Conservation (phyloP, 1,139 yeast species). For the Meyerozyma smithsonii region DNA sequence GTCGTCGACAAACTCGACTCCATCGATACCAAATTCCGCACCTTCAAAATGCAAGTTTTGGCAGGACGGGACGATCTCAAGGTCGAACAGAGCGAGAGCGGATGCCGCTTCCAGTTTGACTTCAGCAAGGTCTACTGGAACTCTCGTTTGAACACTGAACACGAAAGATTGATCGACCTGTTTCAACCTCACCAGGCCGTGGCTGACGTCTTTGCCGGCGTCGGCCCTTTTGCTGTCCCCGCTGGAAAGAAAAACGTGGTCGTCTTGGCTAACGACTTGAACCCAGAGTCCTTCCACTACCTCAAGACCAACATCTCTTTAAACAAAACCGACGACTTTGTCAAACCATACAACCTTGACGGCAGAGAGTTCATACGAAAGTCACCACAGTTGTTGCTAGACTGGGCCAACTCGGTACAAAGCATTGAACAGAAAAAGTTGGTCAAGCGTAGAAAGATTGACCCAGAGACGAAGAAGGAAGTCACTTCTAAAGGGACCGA, state of each 20-base stretch:
- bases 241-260: constrained; percentile 81
- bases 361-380: constrained; percentile 74
- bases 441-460: constrained; percentile 30
- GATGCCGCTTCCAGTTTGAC: constrained; percentile 81
- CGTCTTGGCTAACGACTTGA: constrained; percentile 88
- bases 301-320: constrained; percentile 57
- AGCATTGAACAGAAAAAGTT: constrained; percentile 24
- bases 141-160: constrained; percentile 91
- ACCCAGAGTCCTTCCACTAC: constrained; percentile 78
- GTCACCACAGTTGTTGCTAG: constrained; percentile 49
- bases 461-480: constrained; percentile 15
- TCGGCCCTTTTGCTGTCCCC: constrained; percentile 96
- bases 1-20: constrained; percentile 93
- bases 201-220: constrained; percentile 97
- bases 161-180: constrained; percentile 64
- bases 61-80: constrained; percentile 75
- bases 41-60: constrained; percentile 88
- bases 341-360: constrained; percentile 65
- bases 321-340: constrained; percentile 63
- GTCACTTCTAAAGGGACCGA: constrained; percentile 22
- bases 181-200: constrained; percentile 70
- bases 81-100: constrained; percentile 87
- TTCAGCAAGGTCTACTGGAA: constrained; percentile 97
- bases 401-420: constrained; percentile 21
- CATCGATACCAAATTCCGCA: constrained; percentile 82